These are phyloP conservation scores for Stephanodiscus triporus DNA, from an alignment of 108 stramenopile species.

Conservation along the genomic window DNA sequence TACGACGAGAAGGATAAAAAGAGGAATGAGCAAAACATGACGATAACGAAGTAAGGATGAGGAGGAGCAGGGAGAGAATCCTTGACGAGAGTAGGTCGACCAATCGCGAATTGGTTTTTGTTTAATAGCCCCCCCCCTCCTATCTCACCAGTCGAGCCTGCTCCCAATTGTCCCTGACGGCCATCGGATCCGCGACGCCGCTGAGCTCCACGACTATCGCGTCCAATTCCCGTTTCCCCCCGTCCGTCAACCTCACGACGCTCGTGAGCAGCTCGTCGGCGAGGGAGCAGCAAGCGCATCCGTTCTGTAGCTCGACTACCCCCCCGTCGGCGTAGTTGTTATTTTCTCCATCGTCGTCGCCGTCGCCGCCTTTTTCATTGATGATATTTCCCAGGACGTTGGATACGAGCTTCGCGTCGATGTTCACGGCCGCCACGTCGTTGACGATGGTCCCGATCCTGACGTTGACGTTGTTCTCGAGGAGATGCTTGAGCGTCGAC, in stretches of 20 bases:
- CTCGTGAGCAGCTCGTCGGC: constrained; percentile 85
- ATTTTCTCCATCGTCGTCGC: background rate
- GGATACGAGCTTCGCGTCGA: constrained; percentile 93
- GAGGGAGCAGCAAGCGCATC: constrained; percentile 94
- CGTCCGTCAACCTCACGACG: constrained; percentile 55
- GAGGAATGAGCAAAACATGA: background rate
- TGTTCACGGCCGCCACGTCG: constrained; percentile 96
- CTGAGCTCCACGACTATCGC: constrained; percentile 93
- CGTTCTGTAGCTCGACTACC: constrained; percentile 89
- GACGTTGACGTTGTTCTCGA: constrained; percentile 71
- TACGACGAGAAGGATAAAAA: background rate
- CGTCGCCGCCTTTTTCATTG: constrained; percentile 1
- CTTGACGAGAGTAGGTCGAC: background rate
- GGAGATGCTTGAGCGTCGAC: constrained; percentile 84
- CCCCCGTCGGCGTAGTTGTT: constrained; percentile 24
- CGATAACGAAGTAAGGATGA: too few species aligned
- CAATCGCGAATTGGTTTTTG: too few species aligned
- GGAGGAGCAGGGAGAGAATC: too few species aligned
- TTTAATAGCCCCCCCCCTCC: background rate
- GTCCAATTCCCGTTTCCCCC: constrained; percentile 66
- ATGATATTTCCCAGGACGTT: constrained; percentile 4
- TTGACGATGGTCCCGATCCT: constrained; percentile 95
- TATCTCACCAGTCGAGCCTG: constrained; percentile 42
- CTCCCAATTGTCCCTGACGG: constrained; percentile 86
- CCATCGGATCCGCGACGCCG: constrained; percentile 93